Conservation (phyloP, 352 stramenopile genomes). For the Phytophthora chlamydospora region DNA sequence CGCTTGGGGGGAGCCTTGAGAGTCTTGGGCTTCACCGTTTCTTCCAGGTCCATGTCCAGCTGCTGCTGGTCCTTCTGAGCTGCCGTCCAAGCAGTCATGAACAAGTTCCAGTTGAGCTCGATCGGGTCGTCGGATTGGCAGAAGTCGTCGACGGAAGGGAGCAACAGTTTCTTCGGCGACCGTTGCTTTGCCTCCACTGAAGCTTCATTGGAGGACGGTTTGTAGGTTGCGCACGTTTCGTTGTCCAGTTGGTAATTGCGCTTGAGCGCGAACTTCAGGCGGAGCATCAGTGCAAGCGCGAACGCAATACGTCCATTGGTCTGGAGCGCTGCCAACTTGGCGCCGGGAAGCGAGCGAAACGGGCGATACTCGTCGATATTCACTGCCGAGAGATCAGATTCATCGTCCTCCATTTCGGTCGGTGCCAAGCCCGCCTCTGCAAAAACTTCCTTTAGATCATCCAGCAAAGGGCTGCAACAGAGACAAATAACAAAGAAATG, state of each 20-base stretch:
- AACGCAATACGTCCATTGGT: constrained; percentile 45
- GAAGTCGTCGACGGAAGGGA: constrained; percentile 48
- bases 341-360: constrained; percentile 8
- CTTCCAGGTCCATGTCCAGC: constrained; percentile 63
- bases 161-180: constrained; percentile 24
- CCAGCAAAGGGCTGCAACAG: constrained; percentile 50
- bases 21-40: constrained; percentile 22
- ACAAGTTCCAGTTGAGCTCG: constrained; percentile 61
- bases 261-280: constrained; percentile 80
- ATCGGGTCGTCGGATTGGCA: constrained; percentile 39
- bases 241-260: constrained; percentile 70
- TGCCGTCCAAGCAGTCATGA: constrained; percentile 57
- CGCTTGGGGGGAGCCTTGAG: constrained; percentile 33
- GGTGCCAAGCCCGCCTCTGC: constrained; percentile 39
- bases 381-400: constrained; percentile 47
- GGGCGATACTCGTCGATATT: constrained; percentile 44
- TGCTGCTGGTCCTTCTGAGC: constrained; percentile 73
- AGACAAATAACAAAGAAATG: background rate
- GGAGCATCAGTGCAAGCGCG: constrained; percentile 69
- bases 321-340: constrained; percentile 20
- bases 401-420: constrained; percentile 54
- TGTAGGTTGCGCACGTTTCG: constrained; percentile 84
- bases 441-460: constrained; percentile 64
- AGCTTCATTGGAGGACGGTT: constrained; percentile 44
- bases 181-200: constrained; percentile 39